Base-by-base conservation (phyloP, 2,329 filamentous ascomycete genomes). In the Phialophora chinensis region DNA sequence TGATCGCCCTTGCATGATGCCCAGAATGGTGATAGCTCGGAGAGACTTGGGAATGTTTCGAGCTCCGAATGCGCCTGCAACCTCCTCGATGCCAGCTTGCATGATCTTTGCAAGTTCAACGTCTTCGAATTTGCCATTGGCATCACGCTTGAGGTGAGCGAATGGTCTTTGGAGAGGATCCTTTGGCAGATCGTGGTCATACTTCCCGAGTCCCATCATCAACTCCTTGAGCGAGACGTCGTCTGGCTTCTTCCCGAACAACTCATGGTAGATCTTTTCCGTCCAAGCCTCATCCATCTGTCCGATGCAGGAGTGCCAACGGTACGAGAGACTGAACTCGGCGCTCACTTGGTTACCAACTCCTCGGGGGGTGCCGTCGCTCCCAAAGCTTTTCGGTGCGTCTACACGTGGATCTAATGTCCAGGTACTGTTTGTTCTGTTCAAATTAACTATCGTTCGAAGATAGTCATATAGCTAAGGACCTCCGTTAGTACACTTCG, bases 311-410 rank as follows among this genome's bases (percentile, higher is more conserved):
- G 91, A 92, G 79, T 96, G 92, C 91, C 91, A 96, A 68, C 92
- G 85, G 76, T 96, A 96, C 70, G 90, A 90, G 10, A 96, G 83
- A 75, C 94, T 95, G 83, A 96, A 96, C 80, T 96, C 92, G 2
- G 90, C 91, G 0, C 91, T 93, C 1, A 93, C 91, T 70, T 90
- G 88, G 73, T 94, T 96, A 60, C 92, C 92, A 0, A 90, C 87
- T 53, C 91, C 92, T 29, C 88, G 84, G 54, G 90, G 87, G 0
- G 90, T 86, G 0, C 86, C 85, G 2, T 85, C 77, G 35, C 83
- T 82, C 8, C 83, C 88, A 69, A 82, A 78, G 57, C 73, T 74
- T 83, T 84, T 84, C 47, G 85, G 88, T 77, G 89, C 90, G 71
- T 90, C 87, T 12, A 87, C 85, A 27, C 92, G 85, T 0, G 91